Evolutionary conservation across 2,329 filamentous ascomycete species (phyloP).

Genomic region (Penicillium sp.): DNA sequence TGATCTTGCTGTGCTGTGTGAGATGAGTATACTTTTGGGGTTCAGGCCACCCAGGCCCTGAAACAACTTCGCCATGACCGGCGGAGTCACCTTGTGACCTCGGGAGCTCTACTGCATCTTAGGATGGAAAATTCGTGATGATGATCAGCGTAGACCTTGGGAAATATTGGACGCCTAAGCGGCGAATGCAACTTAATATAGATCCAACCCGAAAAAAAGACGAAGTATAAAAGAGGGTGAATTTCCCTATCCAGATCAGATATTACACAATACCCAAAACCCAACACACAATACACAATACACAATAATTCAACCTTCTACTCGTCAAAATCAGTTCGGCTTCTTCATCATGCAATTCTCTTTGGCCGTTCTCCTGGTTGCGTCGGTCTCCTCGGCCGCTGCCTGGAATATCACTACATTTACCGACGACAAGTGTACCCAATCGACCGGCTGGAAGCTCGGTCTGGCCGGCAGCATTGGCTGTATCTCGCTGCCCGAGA

Average conservation of each 20-base stretch:
- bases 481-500: not conserved
- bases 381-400: not conserved
- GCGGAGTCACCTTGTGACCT: not conserved
- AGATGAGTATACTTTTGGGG: not conserved
- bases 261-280: no score
- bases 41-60: not conserved
- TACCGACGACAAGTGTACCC: constrained; percentile 4
- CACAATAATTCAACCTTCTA: not conserved
- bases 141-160: not conserved
- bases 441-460: not conserved
- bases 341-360: not conserved
- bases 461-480: not conserved
- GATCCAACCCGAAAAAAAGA: not conserved
- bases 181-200: not conserved
- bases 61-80: not conserved
- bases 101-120: not conserved
- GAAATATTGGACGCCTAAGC: not conserved
- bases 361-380: not conserved
- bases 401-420: constrained; percentile 6
- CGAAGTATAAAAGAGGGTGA: not conserved
- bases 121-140: not conserved
- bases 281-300: no score
- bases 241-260: not conserved
- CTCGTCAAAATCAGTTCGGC: not conserved
- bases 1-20: not conserved